Conservation (phyloP, 352 stramenopile species). For the Phytopythium cucurbitacearum region DNA sequence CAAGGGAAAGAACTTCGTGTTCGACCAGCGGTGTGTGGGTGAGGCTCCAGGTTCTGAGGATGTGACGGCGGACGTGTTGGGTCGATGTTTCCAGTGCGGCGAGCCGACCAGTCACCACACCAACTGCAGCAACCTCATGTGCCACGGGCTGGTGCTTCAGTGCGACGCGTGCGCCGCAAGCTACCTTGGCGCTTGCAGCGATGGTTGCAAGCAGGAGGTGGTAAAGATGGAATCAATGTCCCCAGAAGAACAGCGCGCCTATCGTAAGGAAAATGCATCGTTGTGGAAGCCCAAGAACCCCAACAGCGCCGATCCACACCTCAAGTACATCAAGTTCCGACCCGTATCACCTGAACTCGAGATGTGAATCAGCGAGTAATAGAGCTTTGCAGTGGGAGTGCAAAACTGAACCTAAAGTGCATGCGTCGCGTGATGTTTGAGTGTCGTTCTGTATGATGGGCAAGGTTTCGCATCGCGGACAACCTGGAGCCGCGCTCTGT, state of each 20-base stretch:
- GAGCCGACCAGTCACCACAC: slow-evolving; percentile 24
- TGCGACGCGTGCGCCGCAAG: not conserved
- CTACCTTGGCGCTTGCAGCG: slow-evolving; percentile 2
- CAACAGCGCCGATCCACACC: slow-evolving; percentile 24
- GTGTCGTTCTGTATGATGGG: too few species aligned
- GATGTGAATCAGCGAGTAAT: slow-evolving; percentile 9
- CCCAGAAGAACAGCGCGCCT: slow-evolving; percentile 36
- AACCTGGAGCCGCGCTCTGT: too few species aligned
- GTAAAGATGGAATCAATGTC: slow-evolving; percentile 52
- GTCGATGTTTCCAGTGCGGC: slow-evolving; percentile 56
- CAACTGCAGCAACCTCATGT: slow-evolving; percentile 53
- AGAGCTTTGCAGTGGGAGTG: not conserved
- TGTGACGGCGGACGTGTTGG: slow-evolving; percentile 60
- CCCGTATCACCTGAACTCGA: slow-evolving; percentile 18
- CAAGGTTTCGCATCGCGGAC: too few species aligned
- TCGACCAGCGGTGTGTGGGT: slow-evolving; percentile 65
- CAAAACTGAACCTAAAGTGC: not conserved
- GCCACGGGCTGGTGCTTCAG: slow-evolving; percentile 36
- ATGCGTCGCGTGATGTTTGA: not conserved
- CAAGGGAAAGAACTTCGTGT: slow-evolving; percentile 73
- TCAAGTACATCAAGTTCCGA: slow-evolving; percentile 55
- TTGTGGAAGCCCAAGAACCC: slow-evolving; percentile 55
- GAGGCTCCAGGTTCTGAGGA: slow-evolving; percentile 29
- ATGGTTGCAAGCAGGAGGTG: slow-evolving; percentile 47
- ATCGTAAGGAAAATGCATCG: slow-evolving; percentile 51